phyloP scores from a whole-genome alignment of 352 stramenopile genomes.

The Albugo laibachii region DNA sequence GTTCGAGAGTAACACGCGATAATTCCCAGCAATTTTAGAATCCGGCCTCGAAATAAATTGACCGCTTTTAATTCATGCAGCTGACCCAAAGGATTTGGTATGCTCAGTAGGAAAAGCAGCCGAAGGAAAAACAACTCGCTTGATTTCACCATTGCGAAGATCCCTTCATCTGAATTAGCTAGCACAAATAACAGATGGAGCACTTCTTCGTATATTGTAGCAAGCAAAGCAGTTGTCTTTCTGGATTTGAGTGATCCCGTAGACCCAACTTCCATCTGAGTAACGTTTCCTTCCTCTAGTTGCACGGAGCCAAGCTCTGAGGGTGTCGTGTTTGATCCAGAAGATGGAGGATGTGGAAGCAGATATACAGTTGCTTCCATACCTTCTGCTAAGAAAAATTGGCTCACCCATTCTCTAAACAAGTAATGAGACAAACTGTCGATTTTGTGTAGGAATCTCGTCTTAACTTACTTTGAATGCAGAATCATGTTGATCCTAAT shows the following conservation, averaged over 20 bases:
- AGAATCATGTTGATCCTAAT: conserved; percentile 46
- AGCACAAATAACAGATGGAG: conserved; percentile 31
- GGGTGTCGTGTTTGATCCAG: neutral
- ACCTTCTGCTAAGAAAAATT: conserved; percentile 24
- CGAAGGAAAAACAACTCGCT: conserved; percentile 13
- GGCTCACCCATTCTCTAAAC: conserved; percentile 27
- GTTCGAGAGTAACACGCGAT: conserved; percentile 16
- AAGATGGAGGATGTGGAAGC: conserved; percentile 4
- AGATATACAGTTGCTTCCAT: conserved; percentile 17
- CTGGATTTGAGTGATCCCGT: conserved; percentile 1
- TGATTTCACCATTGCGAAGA: conserved; percentile 13
- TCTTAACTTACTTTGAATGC: conserved; percentile 19
- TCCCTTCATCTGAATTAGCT: conserved; percentile 12
- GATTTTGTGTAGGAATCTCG: neutral
- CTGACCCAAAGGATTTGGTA: too few species aligned
- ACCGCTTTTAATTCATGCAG: neutral
- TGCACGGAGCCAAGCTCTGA: conserved; percentile 1
- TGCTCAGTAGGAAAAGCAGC: conserved; percentile 11
- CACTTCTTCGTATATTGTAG: conserved; percentile 15
- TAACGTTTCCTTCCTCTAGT: too few species aligned
- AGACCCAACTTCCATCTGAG: too few species aligned
- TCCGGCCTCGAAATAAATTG: conserved; percentile 10
- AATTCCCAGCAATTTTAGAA: conserved; percentile 15
- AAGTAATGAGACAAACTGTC: too few species aligned
- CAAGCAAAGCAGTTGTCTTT: conserved; percentile 2